A percentile compares a stretch with the other conserved stretches of the same genome.
phyloP scores from a whole-genome alignment of 2,329 filamentous ascomycete species.

The Venturia carpophila region DNA sequence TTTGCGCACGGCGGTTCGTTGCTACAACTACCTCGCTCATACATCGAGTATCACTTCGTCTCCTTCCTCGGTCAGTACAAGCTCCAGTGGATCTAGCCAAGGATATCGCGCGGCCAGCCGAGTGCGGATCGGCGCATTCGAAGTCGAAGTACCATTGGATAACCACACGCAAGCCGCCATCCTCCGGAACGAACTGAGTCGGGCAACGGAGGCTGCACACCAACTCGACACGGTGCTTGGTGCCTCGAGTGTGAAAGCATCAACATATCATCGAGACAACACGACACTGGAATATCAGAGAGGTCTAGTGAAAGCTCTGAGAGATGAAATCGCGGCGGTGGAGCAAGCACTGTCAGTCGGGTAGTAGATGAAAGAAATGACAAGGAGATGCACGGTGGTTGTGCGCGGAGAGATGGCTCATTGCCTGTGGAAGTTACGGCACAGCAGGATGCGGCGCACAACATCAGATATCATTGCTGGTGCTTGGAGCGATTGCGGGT shows the following conservation, averaged over 20 bases:
- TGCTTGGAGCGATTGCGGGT: conserved; percentile 3
- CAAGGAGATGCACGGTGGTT: background rate
- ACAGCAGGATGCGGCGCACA: background rate
- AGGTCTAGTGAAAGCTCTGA: conserved; percentile 13
- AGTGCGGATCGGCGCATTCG: conserved; percentile 18
- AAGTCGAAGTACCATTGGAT: conserved; percentile 16
- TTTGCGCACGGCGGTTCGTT: conserved; percentile 12
- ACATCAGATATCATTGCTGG: conserved; percentile 1
- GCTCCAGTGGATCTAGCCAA: conserved; percentile 12
- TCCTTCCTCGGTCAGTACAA: conserved; percentile 13
- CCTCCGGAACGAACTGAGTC: conserved; percentile 12
- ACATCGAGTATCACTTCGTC: conserved; percentile 14
- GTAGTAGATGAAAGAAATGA: background rate
- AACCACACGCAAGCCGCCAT: conserved; percentile 16
- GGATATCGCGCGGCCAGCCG: background rate
- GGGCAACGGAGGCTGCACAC: conserved; percentile 12
- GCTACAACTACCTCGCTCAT: conserved; percentile 15
- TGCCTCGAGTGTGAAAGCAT: conserved; percentile 13
- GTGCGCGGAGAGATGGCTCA: conserved; percentile 1
- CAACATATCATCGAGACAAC: conserved; percentile 10
- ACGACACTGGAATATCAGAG: conserved; percentile 14
- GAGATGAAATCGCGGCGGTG: conserved; percentile 16
- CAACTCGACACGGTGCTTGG: conserved; percentile 12
- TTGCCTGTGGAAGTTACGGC: conserved; percentile 6
- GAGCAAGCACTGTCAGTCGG: conserved; percentile 6